Percentiles rank a stretch among this genome's conserved stretches.
Evolutionary conservation across 2,329 filamentous ascomycete species (phyloP).

Genomic region (Xylaria polymorpha): DNA sequence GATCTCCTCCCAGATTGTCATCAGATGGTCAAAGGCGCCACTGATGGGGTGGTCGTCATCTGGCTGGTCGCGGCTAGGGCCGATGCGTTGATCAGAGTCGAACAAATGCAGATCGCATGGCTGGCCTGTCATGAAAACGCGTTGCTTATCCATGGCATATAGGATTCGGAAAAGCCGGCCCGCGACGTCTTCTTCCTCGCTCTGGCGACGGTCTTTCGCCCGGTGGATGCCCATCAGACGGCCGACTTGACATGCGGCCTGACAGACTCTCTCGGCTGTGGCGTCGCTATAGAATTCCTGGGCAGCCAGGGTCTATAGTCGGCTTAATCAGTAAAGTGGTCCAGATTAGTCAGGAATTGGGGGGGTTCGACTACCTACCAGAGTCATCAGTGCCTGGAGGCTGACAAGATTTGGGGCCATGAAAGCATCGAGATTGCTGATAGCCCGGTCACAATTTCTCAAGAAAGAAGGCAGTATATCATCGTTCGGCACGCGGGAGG

Average conservation of each 20-base stretch:
- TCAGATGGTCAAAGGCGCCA: constrained; percentile 38
- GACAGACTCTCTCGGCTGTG: constrained; percentile 38
- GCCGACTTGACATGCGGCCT: constrained; percentile 40
- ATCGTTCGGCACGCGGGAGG: constrained; percentile 34
- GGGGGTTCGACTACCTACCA: constrained; percentile 30
- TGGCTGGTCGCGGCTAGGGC: background rate
- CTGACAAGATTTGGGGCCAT: constrained; percentile 34
- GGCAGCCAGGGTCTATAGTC: constrained; percentile 33
- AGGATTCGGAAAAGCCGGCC: constrained; percentile 39
- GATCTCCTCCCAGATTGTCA: constrained; percentile 42
- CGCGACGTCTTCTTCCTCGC: constrained; percentile 1
- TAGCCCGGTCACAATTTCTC: constrained; percentile 40
- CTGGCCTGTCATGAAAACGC: constrained; percentile 41
- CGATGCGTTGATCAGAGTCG: constrained; percentile 37
- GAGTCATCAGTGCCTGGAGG: constrained; percentile 38
- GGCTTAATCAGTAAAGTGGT: constrained; percentile 4
- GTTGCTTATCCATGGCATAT: constrained; percentile 41
- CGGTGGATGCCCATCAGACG: constrained; percentile 39
- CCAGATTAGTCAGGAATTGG: background rate
- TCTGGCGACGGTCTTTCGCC: constrained; percentile 13
- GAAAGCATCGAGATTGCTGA: constrained; percentile 37
- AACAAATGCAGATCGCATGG: constrained; percentile 40
- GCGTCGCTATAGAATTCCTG: constrained; percentile 40
- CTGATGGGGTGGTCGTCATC: constrained; percentile 20
- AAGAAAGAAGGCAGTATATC: constrained; percentile 41